phyloP scores from a whole-genome alignment of 768 basidiomycete genomes.

The Mycena chlorophos region DNA sequence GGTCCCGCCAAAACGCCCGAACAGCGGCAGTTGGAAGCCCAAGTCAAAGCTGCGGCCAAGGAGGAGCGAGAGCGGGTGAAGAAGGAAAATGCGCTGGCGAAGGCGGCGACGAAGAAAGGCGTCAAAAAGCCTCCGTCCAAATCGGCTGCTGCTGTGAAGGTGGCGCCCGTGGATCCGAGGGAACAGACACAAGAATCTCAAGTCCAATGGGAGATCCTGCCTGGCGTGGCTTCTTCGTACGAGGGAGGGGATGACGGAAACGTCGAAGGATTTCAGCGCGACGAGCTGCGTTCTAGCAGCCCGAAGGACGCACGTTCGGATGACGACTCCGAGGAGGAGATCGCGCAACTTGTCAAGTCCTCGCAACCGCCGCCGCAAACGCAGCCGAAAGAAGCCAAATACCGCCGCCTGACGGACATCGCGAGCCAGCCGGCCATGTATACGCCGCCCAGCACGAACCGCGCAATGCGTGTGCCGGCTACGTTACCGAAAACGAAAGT shows the following conservation, averaged over 20 bases:
- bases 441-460: conserved; percentile 29
- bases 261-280: conserved; percentile 7
- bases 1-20: conserved; percentile 26
- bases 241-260: conserved; percentile 6
- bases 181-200: conserved; percentile 3
- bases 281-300: conserved; percentile 17
- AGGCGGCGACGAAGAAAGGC: conserved; percentile 4
- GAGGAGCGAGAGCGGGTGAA: conserved; percentile 15
- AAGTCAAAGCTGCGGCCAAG: conserved; percentile 12
- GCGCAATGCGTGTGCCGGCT: conserved; percentile 23
- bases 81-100: conserved; percentile 12
- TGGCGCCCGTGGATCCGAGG: background rate
- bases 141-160: background rate
- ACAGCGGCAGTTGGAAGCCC: conserved; percentile 25
- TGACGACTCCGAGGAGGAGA: conserved; percentile 38
- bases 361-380: conserved; percentile 12
- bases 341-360: conserved; percentile 28
- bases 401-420: conserved; percentile 56
- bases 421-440: conserved; percentile 41
- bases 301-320: conserved; percentile 21
- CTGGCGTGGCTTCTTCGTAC: conserved; percentile 11
- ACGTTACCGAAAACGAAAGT: conserved; percentile 31
- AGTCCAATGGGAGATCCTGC: conserved; percentile 18
- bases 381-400: conserved; percentile 24
- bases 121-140: background rate